Conservation (phyloP, 129 eudicot species). For the Kitagawia praeruptora region DNA sequence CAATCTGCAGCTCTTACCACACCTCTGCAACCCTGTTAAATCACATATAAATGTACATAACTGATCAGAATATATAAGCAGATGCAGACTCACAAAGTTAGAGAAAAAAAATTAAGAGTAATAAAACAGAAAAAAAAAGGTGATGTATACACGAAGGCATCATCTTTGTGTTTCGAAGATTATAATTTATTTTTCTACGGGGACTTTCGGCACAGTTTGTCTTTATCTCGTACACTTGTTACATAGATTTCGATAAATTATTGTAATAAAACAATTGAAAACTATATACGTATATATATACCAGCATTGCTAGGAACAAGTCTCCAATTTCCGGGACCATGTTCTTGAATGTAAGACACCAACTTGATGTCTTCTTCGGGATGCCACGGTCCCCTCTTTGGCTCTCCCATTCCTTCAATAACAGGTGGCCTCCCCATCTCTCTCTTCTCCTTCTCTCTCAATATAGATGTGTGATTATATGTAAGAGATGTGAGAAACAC, state of each 20-base stretch:
- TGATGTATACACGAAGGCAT: background rate
- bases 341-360: background rate
- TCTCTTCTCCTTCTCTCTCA: background rate
- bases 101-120: no score
- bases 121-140: no score
- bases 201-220: no score
- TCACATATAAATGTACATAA: background rate
- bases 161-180: background rate
- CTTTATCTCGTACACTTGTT: no score
- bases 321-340: background rate
- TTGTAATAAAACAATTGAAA: no score
- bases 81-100: background rate
- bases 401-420: background rate
- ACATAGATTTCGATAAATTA: no score
- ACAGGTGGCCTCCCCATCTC: background rate
- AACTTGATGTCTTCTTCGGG: background rate
- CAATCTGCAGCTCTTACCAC: background rate
- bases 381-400: background rate
- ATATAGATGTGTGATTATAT: background rate
- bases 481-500: background rate
- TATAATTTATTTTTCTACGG: background rate
- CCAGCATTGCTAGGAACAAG: background rate
- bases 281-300: background rate
- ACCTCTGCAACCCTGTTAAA: background rate
- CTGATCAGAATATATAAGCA: background rate